Evolutionary conservation across 345 rosid genomes (phyloP), one percentile per base, ranked within the genome.

Genomic region (Limnanthes douglasii): DNA sequence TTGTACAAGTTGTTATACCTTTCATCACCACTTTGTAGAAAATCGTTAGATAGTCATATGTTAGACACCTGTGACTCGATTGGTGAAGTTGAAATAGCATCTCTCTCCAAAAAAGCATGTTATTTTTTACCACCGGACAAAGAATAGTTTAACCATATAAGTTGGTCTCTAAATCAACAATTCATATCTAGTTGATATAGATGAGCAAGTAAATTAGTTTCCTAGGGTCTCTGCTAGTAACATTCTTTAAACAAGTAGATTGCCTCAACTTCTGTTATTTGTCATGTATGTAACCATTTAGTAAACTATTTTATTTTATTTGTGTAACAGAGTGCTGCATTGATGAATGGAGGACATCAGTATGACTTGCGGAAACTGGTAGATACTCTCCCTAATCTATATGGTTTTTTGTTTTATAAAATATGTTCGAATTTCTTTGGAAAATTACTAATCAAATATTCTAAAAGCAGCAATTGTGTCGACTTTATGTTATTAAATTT

Each of bases 311-410:
- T 7, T 39, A 20, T 5, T 6, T 30, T 31, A 33, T 36, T 51
- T 29, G 16, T 2, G 19, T 50, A 45, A 9, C 49, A 39, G 65
- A 44, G 27, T 18, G 36, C 55, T 13, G 47, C 40, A 26, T n/a
- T 60, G 59, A 68, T 55, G 55, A 68, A 53, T 13, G 68, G 51
- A 20, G 51, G 46, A 11, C 65, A 36, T 18, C 72, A 59, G 32
- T 62, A 71, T 48, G 70, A 56, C 31, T 53, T 72, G 60, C 70
- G 70, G 10, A 76, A 65, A 44, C 82, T 38, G 73, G 81, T 72
- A 48, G 6, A 25, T 19, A 6, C 13, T 6, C n/a, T 8, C 6
- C 6, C 11, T 8, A 12, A 26, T 26, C 8, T 26, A 6, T 2
- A 26, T 2, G 8, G 8, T 26, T 26, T 6, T 2, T 26, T 26